phyloP scores from a whole-genome alignment of 805 yeast genomes.

The Nakazawaea molendinolei region DNA sequence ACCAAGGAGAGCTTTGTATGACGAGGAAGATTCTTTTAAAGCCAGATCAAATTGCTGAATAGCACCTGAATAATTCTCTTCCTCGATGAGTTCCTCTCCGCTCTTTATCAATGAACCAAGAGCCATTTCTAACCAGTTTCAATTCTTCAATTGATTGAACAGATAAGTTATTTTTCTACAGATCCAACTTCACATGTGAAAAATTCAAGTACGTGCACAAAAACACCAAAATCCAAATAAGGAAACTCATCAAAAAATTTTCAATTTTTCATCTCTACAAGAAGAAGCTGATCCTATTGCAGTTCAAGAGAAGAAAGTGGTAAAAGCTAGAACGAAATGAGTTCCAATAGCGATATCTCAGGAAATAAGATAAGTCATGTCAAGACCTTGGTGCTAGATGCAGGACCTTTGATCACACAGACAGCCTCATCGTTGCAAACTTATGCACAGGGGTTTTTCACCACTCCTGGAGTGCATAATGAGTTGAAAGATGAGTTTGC shows the following conservation, averaged over 20 bases:
- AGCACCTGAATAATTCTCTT: constrained; percentile 39
- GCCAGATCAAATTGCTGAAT: constrained; percentile 32
- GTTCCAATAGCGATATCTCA: too few species aligned
- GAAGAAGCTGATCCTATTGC: too few species aligned
- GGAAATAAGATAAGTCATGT: constrained; percentile 25
- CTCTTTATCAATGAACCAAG: constrained; percentile 25
- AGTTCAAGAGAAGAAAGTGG: not conserved
- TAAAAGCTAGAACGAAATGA: not conserved
- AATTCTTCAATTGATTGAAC: too few species aligned
- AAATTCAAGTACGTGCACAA: not conserved
- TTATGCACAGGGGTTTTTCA: constrained; percentile 65
- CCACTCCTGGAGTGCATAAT: constrained; percentile 85
- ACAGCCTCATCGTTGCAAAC: constrained; percentile 66
- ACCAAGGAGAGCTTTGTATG: constrained; percentile 41
- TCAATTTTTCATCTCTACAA: constrained; percentile 15
- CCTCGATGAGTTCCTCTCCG: constrained; percentile 37
- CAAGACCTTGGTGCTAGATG: constrained; percentile 74
- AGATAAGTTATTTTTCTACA: not conserved
- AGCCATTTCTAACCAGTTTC: constrained; percentile 25
- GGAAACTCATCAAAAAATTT: constrained; percentile 22
- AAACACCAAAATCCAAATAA: not conserved
- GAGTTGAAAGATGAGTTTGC: constrained; percentile 87
- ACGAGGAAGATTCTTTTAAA: constrained; percentile 34
- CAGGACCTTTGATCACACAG: constrained; percentile 90
- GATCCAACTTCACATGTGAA: not conserved